A percentile compares a stretch with the other conserved stretches of the same genome.
Evolutionary conservation across 2,329 filamentous ascomycete species (phyloP).

Genomic region (Claviceps capensis): DNA sequence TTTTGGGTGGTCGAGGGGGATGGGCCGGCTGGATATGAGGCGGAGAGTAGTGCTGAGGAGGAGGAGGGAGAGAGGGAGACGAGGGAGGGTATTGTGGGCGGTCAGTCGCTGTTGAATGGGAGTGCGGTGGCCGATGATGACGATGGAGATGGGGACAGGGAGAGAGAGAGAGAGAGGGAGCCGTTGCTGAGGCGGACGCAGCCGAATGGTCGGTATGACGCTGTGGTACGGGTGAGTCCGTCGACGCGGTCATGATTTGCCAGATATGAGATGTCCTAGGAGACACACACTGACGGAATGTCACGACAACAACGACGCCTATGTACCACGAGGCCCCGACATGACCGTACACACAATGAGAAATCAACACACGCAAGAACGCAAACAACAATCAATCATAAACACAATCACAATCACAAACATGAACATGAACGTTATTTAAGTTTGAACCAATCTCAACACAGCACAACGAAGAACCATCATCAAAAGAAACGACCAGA

Average conservation of each 20-base stretch:
- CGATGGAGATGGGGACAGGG: slow-evolving; percentile 1
- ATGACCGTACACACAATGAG: too few relatives aligned
- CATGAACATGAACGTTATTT: too few relatives aligned
- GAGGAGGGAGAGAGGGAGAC: slow-evolving; percentile 11
- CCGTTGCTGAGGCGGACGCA: slow-evolving; percentile 8
- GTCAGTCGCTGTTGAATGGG: slow-evolving; percentile 12
- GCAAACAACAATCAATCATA: too few relatives aligned
- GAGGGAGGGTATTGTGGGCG: slow-evolving; percentile 8
- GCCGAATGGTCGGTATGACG: not conserved
- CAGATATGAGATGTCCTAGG: too few relatives aligned
- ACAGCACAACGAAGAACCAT: too few relatives aligned
- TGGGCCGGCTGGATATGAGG: slow-evolving; percentile 35
- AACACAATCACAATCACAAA: too few relatives aligned
- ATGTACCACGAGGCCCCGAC: too few relatives aligned
- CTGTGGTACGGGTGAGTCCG: not conserved
- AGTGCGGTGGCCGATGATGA: slow-evolving; percentile 9
- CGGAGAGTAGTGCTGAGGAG: slow-evolving; percentile 20
- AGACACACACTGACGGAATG: too few relatives aligned
- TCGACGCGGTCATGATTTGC: not conserved
- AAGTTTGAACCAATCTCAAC: too few relatives aligned
- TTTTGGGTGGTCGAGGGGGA: slow-evolving; percentile 64
- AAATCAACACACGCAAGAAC: too few relatives aligned
- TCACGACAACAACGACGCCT: too few relatives aligned
- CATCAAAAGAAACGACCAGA: too few relatives aligned
- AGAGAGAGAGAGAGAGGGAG: slow-evolving; percentile 4